A percentile compares a stretch with the other conserved stretches of the same genome.
Conservation (phyloP, 495 filamentous ascomycete species). For the Trichoderma asperelloides region DNA sequence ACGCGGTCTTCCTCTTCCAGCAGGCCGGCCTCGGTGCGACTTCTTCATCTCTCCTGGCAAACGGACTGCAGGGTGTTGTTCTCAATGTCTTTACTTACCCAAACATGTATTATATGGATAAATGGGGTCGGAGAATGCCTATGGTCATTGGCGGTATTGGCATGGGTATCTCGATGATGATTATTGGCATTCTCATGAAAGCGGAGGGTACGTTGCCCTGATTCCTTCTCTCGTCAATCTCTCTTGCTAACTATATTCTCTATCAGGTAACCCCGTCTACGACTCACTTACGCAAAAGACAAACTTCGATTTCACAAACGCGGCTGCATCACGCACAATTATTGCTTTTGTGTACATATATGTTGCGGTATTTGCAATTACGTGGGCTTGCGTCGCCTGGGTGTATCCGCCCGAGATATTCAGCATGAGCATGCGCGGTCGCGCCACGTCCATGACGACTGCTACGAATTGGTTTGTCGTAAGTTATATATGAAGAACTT, state of each 20-base stretch:
- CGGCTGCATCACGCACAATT: conserved; percentile 45
- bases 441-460: conserved; percentile 56
- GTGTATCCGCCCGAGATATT: conserved; percentile 76
- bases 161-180: conserved; percentile 23
- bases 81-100: conserved; percentile 21
- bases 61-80: conserved; percentile 20
- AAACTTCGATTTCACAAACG: conserved; percentile 17
- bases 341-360: conserved; percentile 78
- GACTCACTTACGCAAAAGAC: conserved; percentile 21
- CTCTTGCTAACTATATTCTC: neutral
- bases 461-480: conserved; percentile 55
- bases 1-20: conserved; percentile 22
- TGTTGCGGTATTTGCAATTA: conserved; percentile 65
- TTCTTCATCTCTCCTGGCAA: conserved; percentile 19
- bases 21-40: conserved; percentile 19
- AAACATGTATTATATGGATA: conserved; percentile 22
- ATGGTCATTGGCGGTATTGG: conserved; percentile 22
- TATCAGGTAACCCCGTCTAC: conserved; percentile 18
- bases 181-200: conserved; percentile 23
- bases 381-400: conserved; percentile 71
- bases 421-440: conserved; percentile 60
- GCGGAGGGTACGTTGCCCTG: conserved; percentile 15
- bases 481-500: neutral
- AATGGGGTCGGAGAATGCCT: conserved; percentile 19
- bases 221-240: neutral